These are phyloP conservation scores for Fusarium palustre DNA, from an alignment of 2,329 filamentous ascomycete genomes.

Conservation along the genomic window DNA sequence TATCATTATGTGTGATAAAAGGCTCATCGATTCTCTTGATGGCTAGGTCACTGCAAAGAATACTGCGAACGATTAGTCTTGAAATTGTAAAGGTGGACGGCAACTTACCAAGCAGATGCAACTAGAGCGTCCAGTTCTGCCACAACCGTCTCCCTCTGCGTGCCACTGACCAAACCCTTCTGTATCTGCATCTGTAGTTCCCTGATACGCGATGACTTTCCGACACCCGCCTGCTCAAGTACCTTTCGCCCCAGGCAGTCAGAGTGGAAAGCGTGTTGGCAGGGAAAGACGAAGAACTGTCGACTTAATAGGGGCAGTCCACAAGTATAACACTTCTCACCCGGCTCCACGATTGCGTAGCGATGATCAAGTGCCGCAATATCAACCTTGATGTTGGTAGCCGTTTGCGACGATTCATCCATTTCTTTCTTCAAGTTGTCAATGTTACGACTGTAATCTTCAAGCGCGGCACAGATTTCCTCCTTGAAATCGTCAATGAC, in stretches of 20 bases:
- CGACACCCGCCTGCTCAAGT: conserved; percentile 81
- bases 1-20: conserved; percentile 80
- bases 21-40: conserved; percentile 96
- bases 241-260: conserved; percentile 92
- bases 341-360: conserved; percentile 96
- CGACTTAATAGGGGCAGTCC: conserved; percentile 85
- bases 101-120: conserved; percentile 82
- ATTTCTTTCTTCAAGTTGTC: conserved; percentile 91
- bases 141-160: conserved; percentile 83
- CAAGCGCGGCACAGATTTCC: conserved; percentile 92
- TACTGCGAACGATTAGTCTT: conserved; percentile 63
- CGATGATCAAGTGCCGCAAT: conserved; percentile 87
- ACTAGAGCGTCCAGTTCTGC: conserved; percentile 92
- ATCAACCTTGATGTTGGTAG: conserved; percentile 89
- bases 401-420: conserved; percentile 92
- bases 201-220: conserved; percentile 81
- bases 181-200: conserved; percentile 88
- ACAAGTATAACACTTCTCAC: conserved; percentile 93
- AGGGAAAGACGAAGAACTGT: conserved; percentile 98
- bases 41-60: conserved; percentile 93
- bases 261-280: conserved; percentile 96
- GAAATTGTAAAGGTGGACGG: background rate
- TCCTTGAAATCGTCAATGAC: conserved; percentile 99
- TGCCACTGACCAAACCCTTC: conserved; percentile 76
- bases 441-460: conserved; percentile 93